Evolutionary conservation across 257 asterid genomes (phyloP).

Genomic region (Nyctanthes arbortristis): DNA sequence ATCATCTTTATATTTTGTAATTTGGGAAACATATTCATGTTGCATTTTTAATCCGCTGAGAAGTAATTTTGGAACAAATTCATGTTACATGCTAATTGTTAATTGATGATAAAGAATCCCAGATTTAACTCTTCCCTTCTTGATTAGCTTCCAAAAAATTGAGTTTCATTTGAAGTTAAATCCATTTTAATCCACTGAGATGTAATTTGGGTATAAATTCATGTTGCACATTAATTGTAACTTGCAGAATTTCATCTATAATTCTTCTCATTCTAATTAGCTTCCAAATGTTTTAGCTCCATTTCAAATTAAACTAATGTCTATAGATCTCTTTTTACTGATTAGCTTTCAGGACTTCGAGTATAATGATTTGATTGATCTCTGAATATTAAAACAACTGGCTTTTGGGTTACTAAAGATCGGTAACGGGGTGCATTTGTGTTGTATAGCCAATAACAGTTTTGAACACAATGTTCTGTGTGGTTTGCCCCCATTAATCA

Average conservation of each 20-base stretch:
- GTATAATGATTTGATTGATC: background rate
- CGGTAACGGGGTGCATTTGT: background rate
- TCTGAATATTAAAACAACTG: background rate
- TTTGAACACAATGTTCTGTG: background rate
- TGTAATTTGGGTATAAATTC: too few relatives aligned
- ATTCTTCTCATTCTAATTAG: too few relatives aligned
- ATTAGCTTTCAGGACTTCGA: background rate
- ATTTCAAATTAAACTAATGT: too few relatives aligned
- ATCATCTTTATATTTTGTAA: background rate
- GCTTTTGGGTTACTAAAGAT: background rate
- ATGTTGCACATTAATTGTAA: too few relatives aligned
- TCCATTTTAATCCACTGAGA: too few relatives aligned
- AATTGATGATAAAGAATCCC: too few relatives aligned
- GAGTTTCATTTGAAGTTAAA: background rate
- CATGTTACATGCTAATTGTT: background rate
- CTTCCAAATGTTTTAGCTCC: too few relatives aligned
- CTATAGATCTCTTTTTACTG: slow-evolving; percentile 4
- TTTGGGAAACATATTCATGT: background rate
- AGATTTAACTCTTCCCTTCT: too few relatives aligned
- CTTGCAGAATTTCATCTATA: too few relatives aligned
- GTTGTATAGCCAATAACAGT: background rate
- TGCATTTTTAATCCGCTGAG: background rate
- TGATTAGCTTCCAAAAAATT: background rate
- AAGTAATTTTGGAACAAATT: background rate
- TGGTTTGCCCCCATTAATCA: too few relatives aligned